A percentile compares a stretch with the other conserved stretches of the same genome.
phyloP scores from a whole-genome alignment of 306 rosid genomes.

The Heteromeles arbutifolia region DNA sequence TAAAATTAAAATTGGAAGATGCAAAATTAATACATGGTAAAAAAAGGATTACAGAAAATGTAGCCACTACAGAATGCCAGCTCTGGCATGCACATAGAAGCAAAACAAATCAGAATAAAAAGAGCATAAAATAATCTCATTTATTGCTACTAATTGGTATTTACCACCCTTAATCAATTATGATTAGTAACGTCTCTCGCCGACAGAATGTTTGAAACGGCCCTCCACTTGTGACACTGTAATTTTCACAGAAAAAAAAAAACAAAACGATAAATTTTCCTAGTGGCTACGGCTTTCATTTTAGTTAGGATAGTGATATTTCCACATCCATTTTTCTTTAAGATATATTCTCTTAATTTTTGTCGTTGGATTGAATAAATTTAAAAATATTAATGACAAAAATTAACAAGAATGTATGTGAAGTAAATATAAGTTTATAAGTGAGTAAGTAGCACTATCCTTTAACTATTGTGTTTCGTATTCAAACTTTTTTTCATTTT shows the following conservation, averaged over 20 bases:
- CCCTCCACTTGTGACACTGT: slow-evolving; percentile 20
- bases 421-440: too few species aligned
- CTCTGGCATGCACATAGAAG: slow-evolving; percentile 18
- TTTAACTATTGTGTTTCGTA: too few species aligned
- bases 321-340: too few species aligned
- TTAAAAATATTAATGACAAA: rapidly evolving
- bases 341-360: too few species aligned
- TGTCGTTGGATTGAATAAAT: too few species aligned
- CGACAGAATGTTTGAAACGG: slow-evolving; percentile 81
- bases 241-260: not conserved
- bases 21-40: slow-evolving; percentile 12
- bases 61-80: slow-evolving; percentile 35
- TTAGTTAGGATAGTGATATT: too few species aligned
- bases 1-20: not conserved
- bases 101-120: not conserved
- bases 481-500: too few species aligned
- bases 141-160: slow-evolving; percentile 44
- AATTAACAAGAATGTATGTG: too few species aligned
- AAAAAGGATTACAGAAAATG: not conserved
- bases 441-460: rapidly evolving
- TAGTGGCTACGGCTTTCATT: not conserved
- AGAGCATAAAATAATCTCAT: not conserved
- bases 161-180: slow-evolving; percentile 22
- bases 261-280: not conserved
- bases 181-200: slow-evolving; percentile 81